Percentiles rank a stretch among this genome's conserved stretches.
Evolutionary conservation across 1,284 basidiomycete species (phyloP).

Genomic region (Ganoderma multipileum): DNA sequence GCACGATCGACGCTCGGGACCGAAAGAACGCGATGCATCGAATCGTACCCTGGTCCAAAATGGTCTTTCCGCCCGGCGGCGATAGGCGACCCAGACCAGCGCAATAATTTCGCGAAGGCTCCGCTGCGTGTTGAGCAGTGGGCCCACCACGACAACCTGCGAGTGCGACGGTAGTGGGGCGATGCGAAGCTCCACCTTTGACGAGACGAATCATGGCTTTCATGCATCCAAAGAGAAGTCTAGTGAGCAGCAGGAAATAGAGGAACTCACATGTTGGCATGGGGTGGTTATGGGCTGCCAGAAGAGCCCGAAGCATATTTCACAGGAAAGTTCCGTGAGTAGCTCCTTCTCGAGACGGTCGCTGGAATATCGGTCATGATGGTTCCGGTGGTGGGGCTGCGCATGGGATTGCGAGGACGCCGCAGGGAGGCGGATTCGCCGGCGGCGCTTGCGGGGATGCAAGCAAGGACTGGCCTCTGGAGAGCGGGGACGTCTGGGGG

Average conservation of each 20-base stretch:
- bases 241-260: conserved; percentile 38
- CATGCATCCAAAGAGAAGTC: conserved; percentile 86
- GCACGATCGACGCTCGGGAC: conserved; percentile 6
- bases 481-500: conserved; percentile 20
- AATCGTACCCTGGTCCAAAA: background rate
- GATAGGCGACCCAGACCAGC: background rate
- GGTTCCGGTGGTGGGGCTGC: conserved; percentile 32
- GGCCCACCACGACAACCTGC: background rate
- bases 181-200: background rate
- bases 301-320: conserved; percentile 88
- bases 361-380: conserved; percentile 33
- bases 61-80: background rate
- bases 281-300: conserved; percentile 91
- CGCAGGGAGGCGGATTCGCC: conserved; percentile 25
- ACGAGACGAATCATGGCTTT: conserved; percentile 77
- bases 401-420: conserved; percentile 20
- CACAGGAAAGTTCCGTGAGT: conserved; percentile 80
- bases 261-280: conserved; percentile 84
- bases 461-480: conserved; percentile 21
- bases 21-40: background rate
- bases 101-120: background rate
- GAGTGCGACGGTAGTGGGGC: background rate
- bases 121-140: background rate
- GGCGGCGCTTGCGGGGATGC: conserved; percentile 35
- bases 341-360: conserved; percentile 73